phyloP scores from a whole-genome alignment of 2,329 filamentous ascomycete species.

The Microcyclosporella mali region DNA sequence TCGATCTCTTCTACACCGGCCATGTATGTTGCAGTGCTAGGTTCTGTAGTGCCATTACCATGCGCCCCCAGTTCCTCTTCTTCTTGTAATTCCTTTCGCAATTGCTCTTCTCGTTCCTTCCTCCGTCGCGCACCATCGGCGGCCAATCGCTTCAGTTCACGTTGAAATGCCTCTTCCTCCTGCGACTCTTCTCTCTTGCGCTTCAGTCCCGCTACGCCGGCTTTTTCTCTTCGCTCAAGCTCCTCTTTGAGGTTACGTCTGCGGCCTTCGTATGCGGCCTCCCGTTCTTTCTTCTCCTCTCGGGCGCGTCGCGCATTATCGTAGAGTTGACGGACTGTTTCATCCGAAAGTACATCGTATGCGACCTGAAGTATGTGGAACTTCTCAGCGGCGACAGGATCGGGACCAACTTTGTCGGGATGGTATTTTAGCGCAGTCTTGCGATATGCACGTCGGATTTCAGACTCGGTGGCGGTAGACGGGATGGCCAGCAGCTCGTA shows the following conservation, averaged over 20 bases:
- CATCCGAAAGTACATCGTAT: slow-evolving; percentile 73
- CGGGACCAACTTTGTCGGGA: slow-evolving; percentile 76
- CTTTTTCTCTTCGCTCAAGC: slow-evolving; percentile 67
- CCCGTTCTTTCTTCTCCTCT: slow-evolving; percentile 62
- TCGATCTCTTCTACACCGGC: slow-evolving; percentile 46
- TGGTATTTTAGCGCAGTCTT: slow-evolving; percentile 85
- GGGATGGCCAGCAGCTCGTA: slow-evolving; percentile 69
- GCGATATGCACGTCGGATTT: slow-evolving; percentile 77
- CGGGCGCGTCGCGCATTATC: slow-evolving; percentile 68
- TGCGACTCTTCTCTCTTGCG: slow-evolving; percentile 40
- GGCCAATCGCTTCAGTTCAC: slow-evolving; percentile 40
- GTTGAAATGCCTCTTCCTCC: slow-evolving; percentile 54
- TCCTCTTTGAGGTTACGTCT: slow-evolving; percentile 78
- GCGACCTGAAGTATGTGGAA: slow-evolving; percentile 83
- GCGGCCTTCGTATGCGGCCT: slow-evolving; percentile 62
- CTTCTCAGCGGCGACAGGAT: slow-evolving; percentile 61
- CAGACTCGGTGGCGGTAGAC: slow-evolving; percentile 58
- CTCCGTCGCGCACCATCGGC: slow-evolving; percentile 49
- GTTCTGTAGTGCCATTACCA: slow-evolving; percentile 1
- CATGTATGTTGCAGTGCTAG: background rate
- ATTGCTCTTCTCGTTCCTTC: slow-evolving; percentile 49
- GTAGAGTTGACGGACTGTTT: slow-evolving; percentile 66
- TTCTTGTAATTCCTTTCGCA: slow-evolving; percentile 50
- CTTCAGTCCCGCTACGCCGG: slow-evolving; percentile 32
- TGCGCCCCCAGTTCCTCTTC: slow-evolving; percentile 37